Conservation (phyloP, 805 yeast species). For the Yamadazyma sp. region DNA sequence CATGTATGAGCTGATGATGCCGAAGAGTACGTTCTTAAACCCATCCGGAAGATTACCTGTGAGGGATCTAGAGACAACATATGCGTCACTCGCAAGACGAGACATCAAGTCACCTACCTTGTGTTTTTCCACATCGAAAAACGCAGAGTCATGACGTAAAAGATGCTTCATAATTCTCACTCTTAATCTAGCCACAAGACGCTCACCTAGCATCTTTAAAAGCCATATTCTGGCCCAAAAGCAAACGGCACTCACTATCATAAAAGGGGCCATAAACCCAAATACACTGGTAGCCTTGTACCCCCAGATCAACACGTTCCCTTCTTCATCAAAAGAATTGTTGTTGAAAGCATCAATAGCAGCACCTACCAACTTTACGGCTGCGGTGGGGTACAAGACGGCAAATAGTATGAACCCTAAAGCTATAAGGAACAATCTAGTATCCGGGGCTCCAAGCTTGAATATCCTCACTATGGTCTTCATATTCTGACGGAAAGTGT, state of each 20-base stretch:
- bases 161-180: slow-evolving; percentile 42
- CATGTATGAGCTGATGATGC: slow-evolving; percentile 43
- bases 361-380: slow-evolving; percentile 44
- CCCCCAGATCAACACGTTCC: slow-evolving; percentile 44
- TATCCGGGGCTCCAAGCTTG: slow-evolving; percentile 40
- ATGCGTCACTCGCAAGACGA: slow-evolving; percentile 45
- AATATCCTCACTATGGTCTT: slow-evolving; percentile 39
- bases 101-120: slow-evolving; percentile 48
- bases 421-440: slow-evolving; percentile 37
- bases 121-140: slow-evolving; percentile 44
- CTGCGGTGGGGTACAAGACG: slow-evolving; percentile 43
- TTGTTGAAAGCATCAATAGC: slow-evolving; percentile 43
- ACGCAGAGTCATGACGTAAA: slow-evolving; percentile 41
- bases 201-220: slow-evolving; percentile 40
- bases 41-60: slow-evolving; percentile 47
- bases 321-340: slow-evolving; percentile 35
- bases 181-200: slow-evolving; percentile 44
- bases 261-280: slow-evolving; percentile 44
- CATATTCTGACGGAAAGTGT: slow-evolving; percentile 33
- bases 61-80: slow-evolving; percentile 44
- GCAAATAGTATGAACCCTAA: slow-evolving; percentile 43
- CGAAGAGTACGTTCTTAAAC: slow-evolving; percentile 42
- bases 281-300: slow-evolving; percentile 43
- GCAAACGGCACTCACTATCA: slow-evolving; percentile 42
- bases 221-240: slow-evolving; percentile 50